Percentiles rank a stretch among this genome's conserved stretches.
Conservation (phyloP, 768 basidiomycete genomes). For the Mrakia frigida region DNA sequence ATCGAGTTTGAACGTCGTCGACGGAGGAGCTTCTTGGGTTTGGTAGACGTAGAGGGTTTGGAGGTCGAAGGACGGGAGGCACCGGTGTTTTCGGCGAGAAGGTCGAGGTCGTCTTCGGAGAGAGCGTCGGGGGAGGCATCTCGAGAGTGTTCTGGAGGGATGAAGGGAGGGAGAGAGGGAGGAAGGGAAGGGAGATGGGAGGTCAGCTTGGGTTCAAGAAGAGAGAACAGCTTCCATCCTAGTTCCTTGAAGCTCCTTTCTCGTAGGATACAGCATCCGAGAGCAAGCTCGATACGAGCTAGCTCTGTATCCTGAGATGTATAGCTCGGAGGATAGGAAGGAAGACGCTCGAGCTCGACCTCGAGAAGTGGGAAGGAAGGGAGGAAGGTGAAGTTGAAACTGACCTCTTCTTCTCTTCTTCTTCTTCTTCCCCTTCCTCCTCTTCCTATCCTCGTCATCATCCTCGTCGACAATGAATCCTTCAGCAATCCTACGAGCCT, state of each 20-base stretch:
- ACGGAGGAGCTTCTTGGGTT: constrained; percentile 32
- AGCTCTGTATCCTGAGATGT: too few relatives aligned
- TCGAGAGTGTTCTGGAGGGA: constrained; percentile 9
- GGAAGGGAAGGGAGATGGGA: constrained; percentile 11
- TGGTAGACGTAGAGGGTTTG: constrained; percentile 19
- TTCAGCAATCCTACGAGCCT: constrained; percentile 63
- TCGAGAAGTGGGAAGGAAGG: background rate
- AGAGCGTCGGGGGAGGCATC: constrained; percentile 45
- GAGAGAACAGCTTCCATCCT: background rate
- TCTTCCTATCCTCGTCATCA: constrained; percentile 73
- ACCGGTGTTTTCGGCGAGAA: constrained; percentile 78
- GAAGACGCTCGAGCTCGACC: background rate
- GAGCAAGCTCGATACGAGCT: too few relatives aligned
- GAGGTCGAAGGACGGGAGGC: constrained; percentile 51
- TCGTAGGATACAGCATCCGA: too few relatives aligned
- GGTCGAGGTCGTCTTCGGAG: constrained; percentile 83
- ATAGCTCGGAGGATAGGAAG: too few relatives aligned
- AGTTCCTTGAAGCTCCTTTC: background rate
- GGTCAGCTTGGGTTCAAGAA: background rate
- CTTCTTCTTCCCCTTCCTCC: constrained; percentile 48
- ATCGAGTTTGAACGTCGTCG: constrained; percentile 56
- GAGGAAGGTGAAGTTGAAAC: background rate
- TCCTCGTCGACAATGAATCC: constrained; percentile 91
- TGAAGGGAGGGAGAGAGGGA: constrained; percentile 21
- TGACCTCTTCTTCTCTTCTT: constrained; percentile 53